phyloP scores from a whole-genome alignment of 345 rosid species.

The Mangifera indica region DNA sequence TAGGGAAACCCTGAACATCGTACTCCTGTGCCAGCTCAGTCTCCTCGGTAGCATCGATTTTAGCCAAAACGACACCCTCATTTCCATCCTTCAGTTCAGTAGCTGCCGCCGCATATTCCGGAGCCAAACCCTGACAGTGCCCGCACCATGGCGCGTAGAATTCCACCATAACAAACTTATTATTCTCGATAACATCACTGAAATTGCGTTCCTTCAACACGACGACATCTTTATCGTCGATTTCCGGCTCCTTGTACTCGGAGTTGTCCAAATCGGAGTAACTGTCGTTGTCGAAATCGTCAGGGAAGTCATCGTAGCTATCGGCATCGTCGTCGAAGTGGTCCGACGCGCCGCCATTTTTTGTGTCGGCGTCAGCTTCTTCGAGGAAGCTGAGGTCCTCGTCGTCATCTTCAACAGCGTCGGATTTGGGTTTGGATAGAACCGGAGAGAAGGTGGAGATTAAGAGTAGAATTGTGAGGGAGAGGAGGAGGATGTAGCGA shows the following conservation, averaged over 20 bases:
- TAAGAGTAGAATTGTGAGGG: constrained; percentile 50
- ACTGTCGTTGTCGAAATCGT: constrained; percentile 39
- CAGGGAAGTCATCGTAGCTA: constrained; percentile 26
- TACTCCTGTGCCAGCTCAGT: constrained; percentile 80
- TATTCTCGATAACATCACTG: constrained; percentile 57
- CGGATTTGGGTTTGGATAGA: constrained; percentile 28
- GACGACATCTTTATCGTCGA: constrained; percentile 91
- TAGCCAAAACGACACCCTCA: constrained; percentile 73
- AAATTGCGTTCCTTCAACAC: constrained; percentile 76
- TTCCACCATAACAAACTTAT: constrained; percentile 89
- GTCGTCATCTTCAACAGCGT: constrained; percentile 22
- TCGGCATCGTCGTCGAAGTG: constrained; percentile 17
- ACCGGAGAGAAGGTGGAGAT: constrained; percentile 47
- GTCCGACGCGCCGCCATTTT: constrained; percentile 23
- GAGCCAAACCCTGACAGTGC: constrained; percentile 92
- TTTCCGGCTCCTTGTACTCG: constrained; percentile 56
- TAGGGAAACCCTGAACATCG: constrained; percentile 89
- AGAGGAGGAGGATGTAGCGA: constrained; percentile 44
- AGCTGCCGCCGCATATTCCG: constrained; percentile 98
- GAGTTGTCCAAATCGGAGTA: constrained; percentile 55
- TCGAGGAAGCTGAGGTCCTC: constrained; percentile 60
- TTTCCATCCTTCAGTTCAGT: constrained; percentile 58
- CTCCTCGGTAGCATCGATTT: constrained; percentile 95
- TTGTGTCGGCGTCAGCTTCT: constrained; percentile 31
- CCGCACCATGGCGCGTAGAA: constrained; percentile 99